Percentiles rank a stretch among this genome's conserved stretches.
Evolutionary conservation across 108 stramenopile genomes (phyloP).

Genomic region (Craspedostauros australis): DNA sequence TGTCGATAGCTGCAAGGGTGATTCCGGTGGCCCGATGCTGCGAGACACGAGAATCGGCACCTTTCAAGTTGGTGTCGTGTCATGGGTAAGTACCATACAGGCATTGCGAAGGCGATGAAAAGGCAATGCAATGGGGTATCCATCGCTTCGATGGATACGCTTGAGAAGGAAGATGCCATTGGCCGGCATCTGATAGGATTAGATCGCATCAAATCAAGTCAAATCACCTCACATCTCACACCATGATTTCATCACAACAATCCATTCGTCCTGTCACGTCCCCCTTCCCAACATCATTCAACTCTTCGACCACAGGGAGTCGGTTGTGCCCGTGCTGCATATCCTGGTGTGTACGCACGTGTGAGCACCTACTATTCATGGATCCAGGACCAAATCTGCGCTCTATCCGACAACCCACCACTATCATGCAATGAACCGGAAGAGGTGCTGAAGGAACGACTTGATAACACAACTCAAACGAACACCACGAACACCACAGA

Average conservation of each 20-base stretch:
- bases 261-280: too few relatives aligned
- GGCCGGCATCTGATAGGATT: background rate
- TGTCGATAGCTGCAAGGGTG: slow-evolving; percentile 21
- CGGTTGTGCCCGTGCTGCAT: slow-evolving; percentile 17
- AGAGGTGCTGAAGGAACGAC: background rate
- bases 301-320: slow-evolving; percentile 10
- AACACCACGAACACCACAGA: background rate
- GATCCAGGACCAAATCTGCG: slow-evolving; percentile 25
- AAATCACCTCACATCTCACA: too few relatives aligned
- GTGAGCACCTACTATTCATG: slow-evolving; percentile 14
- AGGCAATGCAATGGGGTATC: background rate
- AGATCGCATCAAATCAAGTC: background rate
- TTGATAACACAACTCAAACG: background rate
- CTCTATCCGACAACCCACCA: slow-evolving; percentile 16
- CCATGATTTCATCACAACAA: too few relatives aligned
- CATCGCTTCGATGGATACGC: background rate
- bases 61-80: slow-evolving; percentile 32
- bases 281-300: too few relatives aligned
- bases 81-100: slow-evolving; percentile 23
- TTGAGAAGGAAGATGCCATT: too few relatives aligned
- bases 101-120: too few relatives aligned
- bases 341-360: slow-evolving; percentile 29
- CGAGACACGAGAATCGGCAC: background rate
- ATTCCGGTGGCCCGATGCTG: slow-evolving; percentile 29
- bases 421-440: background rate